These are phyloP conservation scores for Oryza glaberrima DNA, from an alignment of 176 grass and related monocot species.

Conservation along the genomic window DNA sequence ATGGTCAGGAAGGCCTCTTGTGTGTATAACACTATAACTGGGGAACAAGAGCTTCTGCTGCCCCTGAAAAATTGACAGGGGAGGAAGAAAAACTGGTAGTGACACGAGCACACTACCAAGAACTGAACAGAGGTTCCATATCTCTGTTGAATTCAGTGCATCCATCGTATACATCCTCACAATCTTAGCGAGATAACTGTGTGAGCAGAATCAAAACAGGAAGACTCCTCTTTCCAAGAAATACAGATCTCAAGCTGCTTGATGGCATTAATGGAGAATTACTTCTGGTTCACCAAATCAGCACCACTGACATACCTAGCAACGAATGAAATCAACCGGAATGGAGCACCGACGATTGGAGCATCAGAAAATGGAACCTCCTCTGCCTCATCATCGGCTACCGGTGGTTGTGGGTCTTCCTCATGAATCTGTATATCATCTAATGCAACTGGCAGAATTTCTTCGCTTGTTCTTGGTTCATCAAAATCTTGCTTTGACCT, in stretches of 20 bases:
- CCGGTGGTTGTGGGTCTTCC: conserved; percentile 27
- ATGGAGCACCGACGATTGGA: conserved; percentile 82
- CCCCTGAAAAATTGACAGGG: conserved; percentile 28
- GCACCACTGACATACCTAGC: conserved; percentile 87
- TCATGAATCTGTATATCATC: conserved; percentile 81
- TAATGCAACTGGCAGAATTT: conserved; percentile 61
- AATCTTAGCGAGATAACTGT: conserved; percentile 37
- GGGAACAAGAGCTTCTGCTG: conserved; percentile 17
- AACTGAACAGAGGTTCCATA: conserved; percentile 41
- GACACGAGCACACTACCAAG: conserved; percentile 9
- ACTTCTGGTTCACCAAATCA: conserved; percentile 76
- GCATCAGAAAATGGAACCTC: conserved; percentile 78
- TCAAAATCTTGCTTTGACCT: conserved; percentile 44
- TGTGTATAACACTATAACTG: conserved; percentile 31
- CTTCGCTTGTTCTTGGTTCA: conserved; percentile 53
- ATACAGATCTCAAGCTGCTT: conserved; percentile 23
- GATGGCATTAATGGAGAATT: conserved; percentile 1
- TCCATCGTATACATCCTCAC: neutral
- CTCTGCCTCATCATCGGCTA: conserved; percentile 33
- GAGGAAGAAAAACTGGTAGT: conserved; percentile 28
- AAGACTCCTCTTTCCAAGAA: conserved; percentile 12
- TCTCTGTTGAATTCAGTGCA: conserved; percentile 36
- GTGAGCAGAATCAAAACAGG: neutral
- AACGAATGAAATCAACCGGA: conserved; percentile 91
- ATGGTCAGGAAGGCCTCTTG: conserved; percentile 28